phyloP scores from a whole-genome alignment of 306 rosid species.

The Begonia peltatifolia region DNA sequence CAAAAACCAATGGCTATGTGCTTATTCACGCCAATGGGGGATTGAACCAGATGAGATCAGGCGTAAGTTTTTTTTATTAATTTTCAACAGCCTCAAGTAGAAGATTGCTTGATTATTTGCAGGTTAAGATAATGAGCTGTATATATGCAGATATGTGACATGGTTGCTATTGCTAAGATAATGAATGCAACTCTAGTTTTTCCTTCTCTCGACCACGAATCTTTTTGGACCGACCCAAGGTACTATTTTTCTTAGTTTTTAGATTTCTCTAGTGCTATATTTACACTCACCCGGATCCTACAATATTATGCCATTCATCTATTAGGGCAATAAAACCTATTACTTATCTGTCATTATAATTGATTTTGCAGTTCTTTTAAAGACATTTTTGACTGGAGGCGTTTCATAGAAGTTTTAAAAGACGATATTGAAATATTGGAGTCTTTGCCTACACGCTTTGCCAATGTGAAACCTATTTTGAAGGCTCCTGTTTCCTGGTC shows the following conservation, averaged over 20 bases:
- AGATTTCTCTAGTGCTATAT: too few species aligned
- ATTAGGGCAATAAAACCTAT: neutral
- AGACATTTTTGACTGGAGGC: slow-evolving; percentile 96
- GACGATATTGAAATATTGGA: slow-evolving; percentile 66
- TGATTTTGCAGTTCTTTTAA: slow-evolving; percentile 70
- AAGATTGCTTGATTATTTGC: slow-evolving; percentile 4
- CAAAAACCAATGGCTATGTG: slow-evolving; percentile 74
- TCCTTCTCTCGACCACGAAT: slow-evolving; percentile 86
- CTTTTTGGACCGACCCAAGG: slow-evolving; percentile 99
- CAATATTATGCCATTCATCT: too few species aligned
- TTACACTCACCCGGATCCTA: neutral
- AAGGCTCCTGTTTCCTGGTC: slow-evolving; percentile 99
- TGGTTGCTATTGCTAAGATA: slow-evolving; percentile 97
- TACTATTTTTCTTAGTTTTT: slow-evolving; percentile 4
- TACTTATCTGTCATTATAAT: neutral
- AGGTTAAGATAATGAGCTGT: slow-evolving; percentile 14
- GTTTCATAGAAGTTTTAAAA: slow-evolving; percentile 57
- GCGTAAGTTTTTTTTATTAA: slow-evolving; percentile 29
- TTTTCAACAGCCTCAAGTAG: too few species aligned
- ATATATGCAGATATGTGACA: slow-evolving; percentile 80
- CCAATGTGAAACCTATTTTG: slow-evolving; percentile 32
- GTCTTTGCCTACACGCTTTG: slow-evolving; percentile 52
- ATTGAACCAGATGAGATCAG: slow-evolving; percentile 98
- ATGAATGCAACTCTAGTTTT: slow-evolving; percentile 93
- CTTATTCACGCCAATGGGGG: slow-evolving; percentile 97